Evolutionary conservation across 2,329 filamentous ascomycete genomes (phyloP).

Genomic region (Leptographium lundbergii): DNA sequence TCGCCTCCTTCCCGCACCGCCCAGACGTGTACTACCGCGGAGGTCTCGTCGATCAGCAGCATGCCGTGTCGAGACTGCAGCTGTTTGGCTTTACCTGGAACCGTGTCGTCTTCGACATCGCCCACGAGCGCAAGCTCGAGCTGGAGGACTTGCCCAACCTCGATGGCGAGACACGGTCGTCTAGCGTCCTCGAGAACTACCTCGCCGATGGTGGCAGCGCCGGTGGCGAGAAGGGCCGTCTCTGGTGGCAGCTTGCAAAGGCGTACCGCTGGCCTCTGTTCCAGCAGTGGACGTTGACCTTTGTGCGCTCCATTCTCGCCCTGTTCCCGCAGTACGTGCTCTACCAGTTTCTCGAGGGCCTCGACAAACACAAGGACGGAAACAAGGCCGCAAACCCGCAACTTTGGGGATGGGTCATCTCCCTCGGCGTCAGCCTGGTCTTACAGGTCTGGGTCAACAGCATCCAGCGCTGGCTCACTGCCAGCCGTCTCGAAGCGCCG

Average conservation of each 20-base stretch:
- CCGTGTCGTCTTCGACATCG: slow-evolving; percentile 17
- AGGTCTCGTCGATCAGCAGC: slow-evolving; percentile 22
- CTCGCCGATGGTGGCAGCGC: slow-evolving; percentile 12
- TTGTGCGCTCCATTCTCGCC: slow-evolving; percentile 18
- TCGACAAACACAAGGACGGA: slow-evolving; percentile 14
- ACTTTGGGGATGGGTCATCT: slow-evolving; percentile 20
- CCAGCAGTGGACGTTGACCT: slow-evolving; percentile 20
- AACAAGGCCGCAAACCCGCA: slow-evolving; percentile 12
- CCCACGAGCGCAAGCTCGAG: slow-evolving; percentile 18
- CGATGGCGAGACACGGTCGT: slow-evolving; percentile 18
- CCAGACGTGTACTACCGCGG: slow-evolving; percentile 20
- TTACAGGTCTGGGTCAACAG: slow-evolving; percentile 20
- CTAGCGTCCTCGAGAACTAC: slow-evolving; percentile 14
- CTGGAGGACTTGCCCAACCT: slow-evolving; percentile 20
- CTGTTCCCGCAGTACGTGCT: slow-evolving; percentile 23
- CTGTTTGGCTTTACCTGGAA: slow-evolving; percentile 21
- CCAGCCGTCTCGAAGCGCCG: slow-evolving; percentile 20
- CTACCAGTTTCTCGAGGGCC: slow-evolving; percentile 21
- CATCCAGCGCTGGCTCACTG: slow-evolving; percentile 21
- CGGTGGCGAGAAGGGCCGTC: slow-evolving; percentile 11
- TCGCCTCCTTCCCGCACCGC: slow-evolving; percentile 20
- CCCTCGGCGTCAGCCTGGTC: slow-evolving; percentile 17
- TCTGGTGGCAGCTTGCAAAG: slow-evolving; percentile 22
- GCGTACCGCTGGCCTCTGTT: slow-evolving; percentile 16
- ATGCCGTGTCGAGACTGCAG: slow-evolving; percentile 18